Conservation (phyloP, 2,329 filamentous ascomycete species). For the Fusarium mexicanum region DNA sequence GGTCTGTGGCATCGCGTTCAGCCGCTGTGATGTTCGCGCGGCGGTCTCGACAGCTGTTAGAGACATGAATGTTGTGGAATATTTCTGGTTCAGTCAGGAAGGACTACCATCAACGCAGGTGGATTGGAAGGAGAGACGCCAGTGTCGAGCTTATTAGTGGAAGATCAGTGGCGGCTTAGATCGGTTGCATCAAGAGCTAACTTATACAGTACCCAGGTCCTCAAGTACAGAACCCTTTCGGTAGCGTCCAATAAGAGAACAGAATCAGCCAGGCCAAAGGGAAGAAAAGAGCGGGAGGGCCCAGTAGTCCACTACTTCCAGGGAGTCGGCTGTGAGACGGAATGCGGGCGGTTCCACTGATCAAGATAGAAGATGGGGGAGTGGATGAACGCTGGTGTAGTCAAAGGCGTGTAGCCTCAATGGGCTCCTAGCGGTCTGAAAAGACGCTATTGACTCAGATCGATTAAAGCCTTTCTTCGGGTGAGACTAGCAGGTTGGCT, state of each 20-base stretch:
- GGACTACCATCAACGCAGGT: conserved; percentile 19
- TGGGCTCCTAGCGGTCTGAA: conserved; percentile 6
- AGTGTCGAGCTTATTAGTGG: conserved; percentile 23
- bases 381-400: conserved; percentile 27
- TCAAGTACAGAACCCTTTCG: conserved; percentile 14
- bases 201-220: conserved; percentile 34
- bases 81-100: conserved; percentile 11
- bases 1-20: conserved; percentile 34
- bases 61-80: conserved; percentile 34
- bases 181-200: conserved; percentile 40
- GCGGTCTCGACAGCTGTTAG: conserved; percentile 32
- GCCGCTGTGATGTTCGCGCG: conserved; percentile 18
- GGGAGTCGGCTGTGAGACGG: conserved; percentile 35
- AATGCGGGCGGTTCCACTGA: conserved; percentile 43
- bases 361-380: conserved; percentile 26
- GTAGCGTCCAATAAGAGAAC: conserved; percentile 31
- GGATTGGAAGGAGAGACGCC: conserved; percentile 22
- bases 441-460: conserved; percentile 16
- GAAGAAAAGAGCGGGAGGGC: conserved; percentile 30
- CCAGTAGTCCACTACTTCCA: conserved; percentile 38
- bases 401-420: conserved; percentile 17
- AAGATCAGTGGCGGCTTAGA: conserved; percentile 31
- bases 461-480: conserved; percentile 4
- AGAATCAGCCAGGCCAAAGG: conserved; percentile 30
- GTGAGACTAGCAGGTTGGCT: conserved; percentile 9